Evolutionary conservation across 2,329 filamentous ascomycete species (phyloP).

Genomic region (Colletotrichum godetiae): DNA sequence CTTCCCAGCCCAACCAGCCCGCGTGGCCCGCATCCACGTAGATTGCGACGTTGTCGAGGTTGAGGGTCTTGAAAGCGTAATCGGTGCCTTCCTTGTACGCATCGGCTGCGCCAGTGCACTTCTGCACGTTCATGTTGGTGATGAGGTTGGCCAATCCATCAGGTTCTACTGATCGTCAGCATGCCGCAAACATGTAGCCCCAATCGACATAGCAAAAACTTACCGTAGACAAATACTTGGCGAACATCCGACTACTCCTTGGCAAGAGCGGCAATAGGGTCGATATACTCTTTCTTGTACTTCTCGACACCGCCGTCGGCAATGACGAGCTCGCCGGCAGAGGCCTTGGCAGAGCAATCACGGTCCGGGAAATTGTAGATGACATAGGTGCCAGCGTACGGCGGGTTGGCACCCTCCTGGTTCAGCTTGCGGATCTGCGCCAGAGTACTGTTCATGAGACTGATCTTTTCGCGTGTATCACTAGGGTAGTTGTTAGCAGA

Average conservation of each 20-base stretch:
- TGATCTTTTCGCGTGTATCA: slow-evolving; percentile 47
- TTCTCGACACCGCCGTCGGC: slow-evolving; percentile 43
- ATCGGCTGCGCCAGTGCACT: slow-evolving; percentile 43
- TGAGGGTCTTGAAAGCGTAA: slow-evolving; percentile 47
- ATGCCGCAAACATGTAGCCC: neutral
- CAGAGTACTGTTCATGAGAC: slow-evolving; percentile 45
- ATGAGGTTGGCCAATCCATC: neutral
- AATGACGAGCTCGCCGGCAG: slow-evolving; percentile 47
- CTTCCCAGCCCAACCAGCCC: slow-evolving; percentile 50
- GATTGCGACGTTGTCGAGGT: slow-evolving; percentile 49
- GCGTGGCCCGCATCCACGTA: slow-evolving; percentile 52
- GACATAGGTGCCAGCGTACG: slow-evolving; percentile 45
- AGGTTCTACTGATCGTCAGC: neutral
- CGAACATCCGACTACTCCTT: slow-evolving; percentile 31
- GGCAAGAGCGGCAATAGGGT: slow-evolving; percentile 38
- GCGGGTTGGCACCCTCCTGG: slow-evolving; percentile 35
- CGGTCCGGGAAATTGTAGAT: slow-evolving; percentile 52
- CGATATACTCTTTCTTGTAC: slow-evolving; percentile 48
- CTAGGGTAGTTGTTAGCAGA: slow-evolving; percentile 29
- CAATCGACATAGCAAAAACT: slow-evolving; percentile 12
- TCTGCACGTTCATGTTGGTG: slow-evolving; percentile 43
- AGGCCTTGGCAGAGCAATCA: slow-evolving; percentile 50
- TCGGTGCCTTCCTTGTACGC: slow-evolving; percentile 45
- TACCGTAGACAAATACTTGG: slow-evolving; percentile 35
- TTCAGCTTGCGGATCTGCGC: slow-evolving; percentile 40